phyloP scores from a whole-genome alignment of 441 rosid species.

The Gossypium laxum region DNA sequence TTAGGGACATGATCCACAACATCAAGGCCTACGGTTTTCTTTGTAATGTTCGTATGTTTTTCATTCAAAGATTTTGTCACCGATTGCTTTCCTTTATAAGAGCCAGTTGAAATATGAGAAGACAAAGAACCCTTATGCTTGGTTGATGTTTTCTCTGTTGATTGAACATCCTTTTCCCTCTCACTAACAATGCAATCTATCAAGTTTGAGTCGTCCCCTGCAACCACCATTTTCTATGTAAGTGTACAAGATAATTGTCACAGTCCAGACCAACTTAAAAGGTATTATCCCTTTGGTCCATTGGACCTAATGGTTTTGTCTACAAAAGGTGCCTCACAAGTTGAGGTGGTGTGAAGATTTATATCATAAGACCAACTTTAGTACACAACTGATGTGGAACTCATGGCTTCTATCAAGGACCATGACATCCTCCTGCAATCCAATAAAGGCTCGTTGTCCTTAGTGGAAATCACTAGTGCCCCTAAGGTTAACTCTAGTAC shows the following conservation, averaged over 20 bases:
- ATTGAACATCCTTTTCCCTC: slow-evolving; percentile 12
- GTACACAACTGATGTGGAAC: neutral
- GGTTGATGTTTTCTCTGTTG: slow-evolving; percentile 8
- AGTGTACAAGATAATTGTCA: neutral
- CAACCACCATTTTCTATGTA: neutral
- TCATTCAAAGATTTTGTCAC: slow-evolving; percentile 9
- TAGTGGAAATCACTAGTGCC: neutral
- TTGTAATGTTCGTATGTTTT: neutral
- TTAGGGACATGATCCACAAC: slow-evolving; percentile 8
- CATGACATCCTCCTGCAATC: neutral
- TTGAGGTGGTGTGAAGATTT: neutral
- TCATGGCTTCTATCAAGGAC: neutral
- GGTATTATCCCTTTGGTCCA: neutral
- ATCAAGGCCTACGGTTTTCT: slow-evolving; percentile 8
- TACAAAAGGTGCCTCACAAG: neutral
- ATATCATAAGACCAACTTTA: neutral
- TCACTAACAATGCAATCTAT: slow-evolving; percentile 7
- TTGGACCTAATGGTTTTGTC: neutral
- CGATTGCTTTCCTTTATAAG: neutral
- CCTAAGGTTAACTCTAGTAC: neutral
- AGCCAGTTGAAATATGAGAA: slow-evolving; percentile 20
- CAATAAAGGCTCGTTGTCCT: neutral
- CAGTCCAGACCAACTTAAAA: neutral
- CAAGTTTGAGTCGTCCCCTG: slow-evolving; percentile 15
- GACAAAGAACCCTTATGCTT: slow-evolving; percentile 9